Evolutionary conservation across 495 filamentous ascomycete species (phyloP).

Genomic region (Penicillium odoratum): DNA sequence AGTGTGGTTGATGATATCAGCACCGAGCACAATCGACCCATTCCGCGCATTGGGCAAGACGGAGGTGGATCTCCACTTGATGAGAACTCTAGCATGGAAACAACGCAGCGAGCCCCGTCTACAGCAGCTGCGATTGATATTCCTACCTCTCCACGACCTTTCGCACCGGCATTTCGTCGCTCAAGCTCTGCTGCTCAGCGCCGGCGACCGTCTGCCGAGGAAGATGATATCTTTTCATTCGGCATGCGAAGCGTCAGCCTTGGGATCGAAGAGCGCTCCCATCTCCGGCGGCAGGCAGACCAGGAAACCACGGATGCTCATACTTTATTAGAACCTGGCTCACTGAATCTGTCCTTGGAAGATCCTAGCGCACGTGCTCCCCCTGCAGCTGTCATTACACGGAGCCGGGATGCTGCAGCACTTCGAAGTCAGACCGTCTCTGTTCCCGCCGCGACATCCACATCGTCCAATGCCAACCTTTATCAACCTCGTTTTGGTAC

Average conservation of each 20-base stretch:
- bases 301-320: slow-evolving; percentile 26
- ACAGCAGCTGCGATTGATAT: slow-evolving; percentile 76
- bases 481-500: slow-evolving; percentile 44
- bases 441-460: slow-evolving; percentile 40
- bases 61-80: slow-evolving; percentile 40
- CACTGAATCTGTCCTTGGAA: slow-evolving; percentile 4
- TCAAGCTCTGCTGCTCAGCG: slow-evolving; percentile 80
- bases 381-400: slow-evolving; percentile 45
- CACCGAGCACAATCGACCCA: slow-evolving; percentile 25
- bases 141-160: slow-evolving; percentile 70
- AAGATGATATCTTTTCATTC: slow-evolving; percentile 60
- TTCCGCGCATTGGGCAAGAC: slow-evolving; percentile 32
- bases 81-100: slow-evolving; percentile 37
- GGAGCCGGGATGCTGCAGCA: slow-evolving; percentile 37
- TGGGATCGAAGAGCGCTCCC: slow-evolving; percentile 65
- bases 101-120: slow-evolving; percentile 46
- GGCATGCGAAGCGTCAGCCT: slow-evolving; percentile 76
- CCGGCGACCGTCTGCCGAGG: slow-evolving; percentile 55
- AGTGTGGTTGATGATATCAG: slow-evolving; percentile 75
- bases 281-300: slow-evolving; percentile 53
- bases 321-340: background rate
- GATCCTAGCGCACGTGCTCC: slow-evolving; percentile 20
- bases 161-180: slow-evolving; percentile 59
- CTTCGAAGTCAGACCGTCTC: slow-evolving; percentile 32
- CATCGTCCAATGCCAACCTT: slow-evolving; percentile 35